Conservation (phyloP, 805 yeast species). For the Candida taoyuanica region DNA sequence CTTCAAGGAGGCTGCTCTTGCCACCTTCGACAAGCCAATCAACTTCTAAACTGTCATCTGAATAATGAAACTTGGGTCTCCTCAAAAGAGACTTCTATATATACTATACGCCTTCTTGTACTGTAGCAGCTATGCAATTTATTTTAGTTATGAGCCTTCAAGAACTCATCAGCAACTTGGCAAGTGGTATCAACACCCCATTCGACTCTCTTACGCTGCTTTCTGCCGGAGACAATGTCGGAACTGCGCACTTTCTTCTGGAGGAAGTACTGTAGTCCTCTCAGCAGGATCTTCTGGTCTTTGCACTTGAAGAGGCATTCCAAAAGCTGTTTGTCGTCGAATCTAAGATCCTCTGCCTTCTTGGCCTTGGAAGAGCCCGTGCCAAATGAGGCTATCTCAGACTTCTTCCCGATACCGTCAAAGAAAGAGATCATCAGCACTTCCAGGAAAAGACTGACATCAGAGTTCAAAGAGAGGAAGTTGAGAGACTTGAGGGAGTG, state of each 20-base stretch:
- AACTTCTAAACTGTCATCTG: constrained; percentile 49
- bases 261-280: constrained; percentile 64
- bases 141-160: constrained; percentile 20
- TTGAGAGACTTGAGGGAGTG: constrained; percentile 71
- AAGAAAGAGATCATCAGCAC: constrained; percentile 64
- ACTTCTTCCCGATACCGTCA: constrained; percentile 58
- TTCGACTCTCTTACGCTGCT: constrained; percentile 50
- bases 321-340: constrained; percentile 46
- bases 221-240: constrained; percentile 46
- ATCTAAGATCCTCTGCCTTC: constrained; percentile 31
- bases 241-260: constrained; percentile 42
- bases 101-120: too few relatives aligned
- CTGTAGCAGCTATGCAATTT: too few relatives aligned
- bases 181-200: constrained; percentile 63
- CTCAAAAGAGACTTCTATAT: too few relatives aligned
- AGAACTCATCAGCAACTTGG: constrained; percentile 47
- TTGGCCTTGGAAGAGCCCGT: constrained; percentile 30
- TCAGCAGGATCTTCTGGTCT: constrained; percentile 52
- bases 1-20: constrained; percentile 95
- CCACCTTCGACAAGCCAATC: constrained; percentile 87
- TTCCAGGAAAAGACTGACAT: constrained; percentile 67
- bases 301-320: constrained; percentile 49
- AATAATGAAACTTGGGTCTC: not conserved
- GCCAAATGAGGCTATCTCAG: constrained; percentile 37
- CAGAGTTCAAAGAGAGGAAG: constrained; percentile 57